phyloP scores from a whole-genome alignment of 768 basidiomycete species.

The Amanita jacksonii region DNA sequence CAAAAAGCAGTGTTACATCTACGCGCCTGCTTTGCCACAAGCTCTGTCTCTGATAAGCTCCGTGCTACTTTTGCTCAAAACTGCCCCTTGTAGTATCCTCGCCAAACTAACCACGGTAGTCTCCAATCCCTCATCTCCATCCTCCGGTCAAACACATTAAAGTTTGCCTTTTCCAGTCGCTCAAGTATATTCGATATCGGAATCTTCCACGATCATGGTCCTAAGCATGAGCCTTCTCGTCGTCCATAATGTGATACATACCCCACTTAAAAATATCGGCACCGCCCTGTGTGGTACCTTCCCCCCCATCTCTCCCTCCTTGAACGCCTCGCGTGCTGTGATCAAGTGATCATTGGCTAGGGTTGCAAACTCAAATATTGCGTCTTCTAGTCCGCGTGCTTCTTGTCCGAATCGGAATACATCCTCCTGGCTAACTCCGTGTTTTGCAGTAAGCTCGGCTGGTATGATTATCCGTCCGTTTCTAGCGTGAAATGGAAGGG shows the following conservation, averaged over 20 bases:
- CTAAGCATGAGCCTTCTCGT: slow-evolving; percentile 6
- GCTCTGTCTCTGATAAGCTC: slow-evolving; percentile 2
- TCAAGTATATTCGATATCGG: slow-evolving; percentile 56
- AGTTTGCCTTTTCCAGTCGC: slow-evolving; percentile 58
- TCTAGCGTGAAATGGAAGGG: slow-evolving; percentile 67
- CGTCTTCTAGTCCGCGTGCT: slow-evolving; percentile 59
- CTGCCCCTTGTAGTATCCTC: slow-evolving; percentile 28
- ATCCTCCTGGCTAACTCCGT: slow-evolving; percentile 72
- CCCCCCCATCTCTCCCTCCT: slow-evolving; percentile 35
- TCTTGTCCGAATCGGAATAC: slow-evolving; percentile 51
- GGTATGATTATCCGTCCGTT: slow-evolving; percentile 69
- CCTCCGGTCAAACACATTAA: slow-evolving; percentile 59
- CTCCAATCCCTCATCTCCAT: slow-evolving; percentile 66
- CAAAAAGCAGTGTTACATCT: neutral
- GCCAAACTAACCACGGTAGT: slow-evolving; percentile 63
- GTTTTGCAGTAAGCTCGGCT: slow-evolving; percentile 70
- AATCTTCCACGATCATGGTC: slow-evolving; percentile 33
- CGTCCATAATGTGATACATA: slow-evolving; percentile 30
- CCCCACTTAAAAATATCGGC: slow-evolving; percentile 66
- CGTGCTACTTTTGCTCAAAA: slow-evolving; percentile 22
- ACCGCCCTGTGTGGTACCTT: slow-evolving; percentile 49
- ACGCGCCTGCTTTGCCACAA: no score
- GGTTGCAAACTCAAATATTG: slow-evolving; percentile 77
- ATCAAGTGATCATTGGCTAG: slow-evolving; percentile 72
- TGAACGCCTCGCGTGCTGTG: slow-evolving; percentile 64